These are phyloP conservation scores for Syzygium aromaticum DNA, from an alignment of 345 rosid species.

Conservation along the genomic window DNA sequence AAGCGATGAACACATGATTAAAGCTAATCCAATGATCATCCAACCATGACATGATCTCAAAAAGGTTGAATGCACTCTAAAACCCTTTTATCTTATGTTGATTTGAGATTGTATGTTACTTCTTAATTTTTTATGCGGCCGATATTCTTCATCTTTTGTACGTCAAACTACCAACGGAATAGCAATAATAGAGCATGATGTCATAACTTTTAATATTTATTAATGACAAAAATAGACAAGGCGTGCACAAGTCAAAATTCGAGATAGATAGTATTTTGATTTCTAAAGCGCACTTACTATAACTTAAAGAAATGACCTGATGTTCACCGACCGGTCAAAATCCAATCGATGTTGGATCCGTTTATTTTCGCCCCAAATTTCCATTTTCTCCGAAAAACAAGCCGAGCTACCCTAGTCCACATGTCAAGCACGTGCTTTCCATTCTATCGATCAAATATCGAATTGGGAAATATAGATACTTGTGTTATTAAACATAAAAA, in stretches of 20 bases:
- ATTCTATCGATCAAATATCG: neutral
- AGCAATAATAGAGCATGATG: neutral
- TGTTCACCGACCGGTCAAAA: rapidly evolving
- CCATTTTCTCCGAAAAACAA: neutral
- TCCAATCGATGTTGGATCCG: rapidly evolving
- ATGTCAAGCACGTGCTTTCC: neutral
- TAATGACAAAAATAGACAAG: neutral
- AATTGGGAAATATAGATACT: neutral
- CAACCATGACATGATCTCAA: neutral
- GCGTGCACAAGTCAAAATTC: neutral
- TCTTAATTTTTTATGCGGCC: neutral
- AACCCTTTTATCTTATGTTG: neutral
- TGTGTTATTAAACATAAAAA: neutral
- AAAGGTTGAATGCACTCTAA: neutral
- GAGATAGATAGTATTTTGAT: neutral
- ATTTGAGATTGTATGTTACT: neutral
- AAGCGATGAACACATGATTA: neutral
- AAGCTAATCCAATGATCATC: neutral
- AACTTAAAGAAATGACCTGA: neutral
- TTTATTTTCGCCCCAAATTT: neutral
- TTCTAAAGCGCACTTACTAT: too few relatives aligned
- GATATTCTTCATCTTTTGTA: neutral
- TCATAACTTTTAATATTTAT: neutral
- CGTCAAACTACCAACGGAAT: neutral
- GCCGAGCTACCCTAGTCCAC: neutral